A percentile compares a stretch with the other conserved stretches of the same genome.
Conservation (phyloP, 768 basidiomycete species). For the Boletus tylopilopsis region DNA sequence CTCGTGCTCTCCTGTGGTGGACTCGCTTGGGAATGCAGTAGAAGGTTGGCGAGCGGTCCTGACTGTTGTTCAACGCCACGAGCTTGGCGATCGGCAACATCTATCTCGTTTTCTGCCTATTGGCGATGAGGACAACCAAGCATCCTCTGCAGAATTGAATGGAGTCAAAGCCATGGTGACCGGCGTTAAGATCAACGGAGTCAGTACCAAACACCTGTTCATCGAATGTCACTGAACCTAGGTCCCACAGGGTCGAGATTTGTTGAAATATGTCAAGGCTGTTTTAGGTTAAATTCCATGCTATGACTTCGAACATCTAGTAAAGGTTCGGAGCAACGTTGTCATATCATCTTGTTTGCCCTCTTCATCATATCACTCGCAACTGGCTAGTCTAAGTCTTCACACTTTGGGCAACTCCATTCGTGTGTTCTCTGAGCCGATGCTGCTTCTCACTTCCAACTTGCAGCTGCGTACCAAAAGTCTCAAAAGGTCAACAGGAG, state of each 20-base stretch:
- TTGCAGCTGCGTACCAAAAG: too few species aligned
- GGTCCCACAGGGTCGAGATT: constrained; percentile 54
- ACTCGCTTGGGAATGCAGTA: constrained; percentile 30
- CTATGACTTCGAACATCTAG: background rate
- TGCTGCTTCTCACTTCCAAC: too few species aligned
- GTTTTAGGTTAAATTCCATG: constrained; percentile 49
- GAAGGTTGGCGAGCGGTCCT: constrained; percentile 86
- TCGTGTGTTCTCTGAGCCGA: too few species aligned
- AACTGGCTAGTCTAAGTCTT: too few species aligned
- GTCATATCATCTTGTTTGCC: background rate
- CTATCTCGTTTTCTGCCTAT: constrained; percentile 27
- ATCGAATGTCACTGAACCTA: constrained; percentile 7
- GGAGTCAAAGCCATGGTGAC: constrained; percentile 72
- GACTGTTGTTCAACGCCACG: constrained; percentile 61
- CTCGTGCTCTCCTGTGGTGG: constrained; percentile 27
- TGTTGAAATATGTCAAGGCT: constrained; percentile 69
- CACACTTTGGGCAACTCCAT: background rate
- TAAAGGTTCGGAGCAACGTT: background rate
- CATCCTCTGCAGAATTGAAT: constrained; percentile 34
- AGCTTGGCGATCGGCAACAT: constrained; percentile 55
- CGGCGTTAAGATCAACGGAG: constrained; percentile 71
- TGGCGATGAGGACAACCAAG: constrained; percentile 28
- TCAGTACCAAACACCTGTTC: constrained; percentile 35
- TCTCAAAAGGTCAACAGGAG: too few species aligned
- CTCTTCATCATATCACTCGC: background rate